These are phyloP conservation scores for Xylariaceae sp. DNA, from an alignment of 2,329 filamentous ascomycete species.

Conservation along the genomic window DNA sequence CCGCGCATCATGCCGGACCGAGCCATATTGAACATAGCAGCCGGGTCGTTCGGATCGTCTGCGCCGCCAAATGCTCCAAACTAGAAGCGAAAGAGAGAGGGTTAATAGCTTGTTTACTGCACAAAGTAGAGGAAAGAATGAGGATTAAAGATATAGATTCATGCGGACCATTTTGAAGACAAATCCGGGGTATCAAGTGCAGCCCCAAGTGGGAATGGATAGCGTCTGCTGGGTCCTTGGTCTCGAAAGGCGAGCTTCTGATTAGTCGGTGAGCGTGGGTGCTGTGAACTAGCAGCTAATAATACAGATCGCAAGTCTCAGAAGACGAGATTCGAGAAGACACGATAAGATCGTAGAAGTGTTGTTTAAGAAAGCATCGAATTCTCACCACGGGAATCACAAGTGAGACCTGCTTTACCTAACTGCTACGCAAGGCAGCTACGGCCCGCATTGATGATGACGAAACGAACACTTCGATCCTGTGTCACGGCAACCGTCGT, in stretches of 20 bases:
- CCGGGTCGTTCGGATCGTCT: constrained; percentile 45
- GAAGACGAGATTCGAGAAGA: background rate
- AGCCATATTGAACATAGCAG: constrained; percentile 46
- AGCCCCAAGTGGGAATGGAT: background rate
- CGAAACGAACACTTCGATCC: constrained; percentile 7
- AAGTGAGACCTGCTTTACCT: too few species aligned
- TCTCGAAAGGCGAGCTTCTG: constrained; percentile 3
- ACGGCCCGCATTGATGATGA: constrained; percentile 12
- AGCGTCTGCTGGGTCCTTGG: constrained; percentile 4
- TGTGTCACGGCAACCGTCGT: too few species aligned
- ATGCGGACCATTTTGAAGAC: constrained; percentile 16
- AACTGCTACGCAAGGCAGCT: constrained; percentile 13
- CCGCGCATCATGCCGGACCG: constrained; percentile 40
- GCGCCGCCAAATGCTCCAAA: constrained; percentile 36
- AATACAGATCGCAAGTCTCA: background rate
- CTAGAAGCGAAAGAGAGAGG: constrained; percentile 19
- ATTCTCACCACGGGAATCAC: too few species aligned
- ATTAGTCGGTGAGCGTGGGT: constrained; percentile 6
- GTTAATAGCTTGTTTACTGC: background rate
- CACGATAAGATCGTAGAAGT: background rate
- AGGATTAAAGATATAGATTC: background rate
- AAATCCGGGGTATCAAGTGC: background rate
- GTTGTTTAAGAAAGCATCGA: too few species aligned
- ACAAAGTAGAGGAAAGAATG: background rate
- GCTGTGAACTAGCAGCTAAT: background rate